Base-by-base conservation (phyloP, 2,329 filamentous ascomycete genomes). In the Pseudogymnoascus pannorum region DNA sequence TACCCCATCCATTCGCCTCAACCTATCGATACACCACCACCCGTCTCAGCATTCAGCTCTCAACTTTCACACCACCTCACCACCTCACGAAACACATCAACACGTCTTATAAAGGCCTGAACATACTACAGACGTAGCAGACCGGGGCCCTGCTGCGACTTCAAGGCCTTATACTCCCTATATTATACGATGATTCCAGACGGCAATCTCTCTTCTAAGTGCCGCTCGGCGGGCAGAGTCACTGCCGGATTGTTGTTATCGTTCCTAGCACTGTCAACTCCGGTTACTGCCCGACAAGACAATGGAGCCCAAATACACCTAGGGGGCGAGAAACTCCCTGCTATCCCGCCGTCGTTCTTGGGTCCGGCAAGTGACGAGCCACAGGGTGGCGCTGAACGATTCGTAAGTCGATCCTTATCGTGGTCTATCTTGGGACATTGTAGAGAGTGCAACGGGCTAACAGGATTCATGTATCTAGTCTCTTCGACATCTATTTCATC, bases 401-500 rank as follows among this genome's bases (percentile, higher is more conserved):
- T 68, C 66, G 66, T 68, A 64, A 54, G 65, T 67, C 4, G 31
- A 6, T 44, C 60, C 57, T 16, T 42, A 24, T 57, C 63, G 51
- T 67, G 44, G 24, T n/a, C n/a, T n/a, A 51, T 16, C 18, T n/a
- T 24, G 12, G 18, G 24, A 29, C 12, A 14, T 20, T 20, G 18
- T 22, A 16, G 24, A 16, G 24, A n/a, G 44, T 18, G 14, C 44
- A 11, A 24, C 7, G 44, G 44, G 44, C 44, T 51, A 18, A 51
- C 44, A 51, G 24, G n/a, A 29, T 29, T 18, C 44, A 7, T 51
- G 24, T 58, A 20, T 66, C 68, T 72, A 81, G 77, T 86, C 81
- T 5, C 83, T 99, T 61, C 87, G 91, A 69, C 93, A 99, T 75
- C 87, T 97, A 70, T 94, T 91, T 75, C 92, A 97, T 73, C 92